phyloP scores from a whole-genome alignment of 148 eudicot species.

The Silene latifolia region DNA sequence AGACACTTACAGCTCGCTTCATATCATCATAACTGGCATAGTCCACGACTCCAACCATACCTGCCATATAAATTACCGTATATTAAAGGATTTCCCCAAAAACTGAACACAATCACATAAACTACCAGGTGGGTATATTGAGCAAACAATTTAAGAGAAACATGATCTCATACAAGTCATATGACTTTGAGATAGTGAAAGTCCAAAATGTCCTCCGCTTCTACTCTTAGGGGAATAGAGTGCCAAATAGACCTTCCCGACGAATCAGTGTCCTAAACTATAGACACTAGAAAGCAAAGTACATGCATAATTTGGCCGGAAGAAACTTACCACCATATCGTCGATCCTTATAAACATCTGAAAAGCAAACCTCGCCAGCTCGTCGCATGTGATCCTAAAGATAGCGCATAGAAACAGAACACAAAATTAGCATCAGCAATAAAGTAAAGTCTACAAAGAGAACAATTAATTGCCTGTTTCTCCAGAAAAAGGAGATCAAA shows the following conservation, averaged over 20 bases:
- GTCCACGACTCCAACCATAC: conserved; percentile 73
- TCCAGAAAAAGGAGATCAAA: neutral
- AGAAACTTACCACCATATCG: conserved; percentile 56
- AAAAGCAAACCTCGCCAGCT: conserved; percentile 91
- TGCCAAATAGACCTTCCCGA: neutral
- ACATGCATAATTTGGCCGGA: neutral
- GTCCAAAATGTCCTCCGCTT: too few species aligned
- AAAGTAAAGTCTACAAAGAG: neutral
- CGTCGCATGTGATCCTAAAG: conserved; percentile 89
- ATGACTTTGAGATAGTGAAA: too few species aligned
- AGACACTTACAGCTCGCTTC: conserved; percentile 71
- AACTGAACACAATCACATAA: neutral
- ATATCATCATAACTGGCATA: conserved; percentile 76
- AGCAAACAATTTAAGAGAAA: neutral
- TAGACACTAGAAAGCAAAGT: neutral
- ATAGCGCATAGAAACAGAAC: neutral
- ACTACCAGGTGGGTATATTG: too few species aligned
- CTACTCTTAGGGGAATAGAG: too few species aligned
- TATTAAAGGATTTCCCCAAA: neutral
- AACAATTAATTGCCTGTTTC: neutral
- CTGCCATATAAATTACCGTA: conserved; percentile 32
- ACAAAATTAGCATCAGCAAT: neutral
- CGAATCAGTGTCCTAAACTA: neutral
- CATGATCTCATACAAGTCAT: neutral
- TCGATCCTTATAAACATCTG: conserved; percentile 83